phyloP scores from a whole-genome alignment of 768 basidiomycete genomes.

The Mycena amicta region DNA sequence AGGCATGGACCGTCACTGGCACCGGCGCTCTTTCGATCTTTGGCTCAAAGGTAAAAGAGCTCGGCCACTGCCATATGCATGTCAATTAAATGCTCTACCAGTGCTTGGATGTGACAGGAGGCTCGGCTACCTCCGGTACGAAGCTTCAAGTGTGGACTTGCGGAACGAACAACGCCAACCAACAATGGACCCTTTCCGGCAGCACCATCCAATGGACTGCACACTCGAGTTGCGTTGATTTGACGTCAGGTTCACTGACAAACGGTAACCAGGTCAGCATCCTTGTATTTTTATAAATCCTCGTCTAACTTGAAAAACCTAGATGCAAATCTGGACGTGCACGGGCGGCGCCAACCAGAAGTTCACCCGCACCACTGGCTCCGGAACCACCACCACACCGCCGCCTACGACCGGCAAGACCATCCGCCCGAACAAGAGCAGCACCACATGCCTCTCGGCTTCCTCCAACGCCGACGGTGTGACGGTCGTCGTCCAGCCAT shows the following conservation, averaged over 20 bases:
- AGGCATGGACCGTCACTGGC: slow-evolving; percentile 8
- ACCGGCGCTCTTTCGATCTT: not conserved
- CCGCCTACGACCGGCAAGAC: not conserved
- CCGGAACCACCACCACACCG: not conserved
- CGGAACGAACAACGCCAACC: slow-evolving; percentile 9
- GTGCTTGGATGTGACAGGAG: not conserved
- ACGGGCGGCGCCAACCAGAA: not conserved
- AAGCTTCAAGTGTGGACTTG: slow-evolving; percentile 5
- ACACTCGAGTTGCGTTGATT: slow-evolving; percentile 8
- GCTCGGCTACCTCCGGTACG: slow-evolving; percentile 2
- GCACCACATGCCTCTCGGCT: not conserved
- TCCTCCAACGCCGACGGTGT: not conserved
- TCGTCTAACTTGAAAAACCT: not conserved
- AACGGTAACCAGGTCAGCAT: slow-evolving; percentile 5
- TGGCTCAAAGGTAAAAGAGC: no score
- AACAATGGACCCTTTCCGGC: slow-evolving; percentile 10
- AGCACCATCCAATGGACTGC: slow-evolving; percentile 5
- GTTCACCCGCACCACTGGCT: not conserved
- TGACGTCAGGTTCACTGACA: not conserved
- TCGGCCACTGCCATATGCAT: no score
- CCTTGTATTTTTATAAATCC: not conserved
- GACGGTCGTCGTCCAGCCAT: not conserved
- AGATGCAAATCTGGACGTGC: slow-evolving; percentile 1
- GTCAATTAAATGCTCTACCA: no score
- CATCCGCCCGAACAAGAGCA: slow-evolving; percentile 1